Percentiles rank a stretch among this genome's conserved stretches.
phyloP scores from a whole-genome alignment of 2,329 filamentous ascomycete species.

The Arachnopeziza araneosa region DNA sequence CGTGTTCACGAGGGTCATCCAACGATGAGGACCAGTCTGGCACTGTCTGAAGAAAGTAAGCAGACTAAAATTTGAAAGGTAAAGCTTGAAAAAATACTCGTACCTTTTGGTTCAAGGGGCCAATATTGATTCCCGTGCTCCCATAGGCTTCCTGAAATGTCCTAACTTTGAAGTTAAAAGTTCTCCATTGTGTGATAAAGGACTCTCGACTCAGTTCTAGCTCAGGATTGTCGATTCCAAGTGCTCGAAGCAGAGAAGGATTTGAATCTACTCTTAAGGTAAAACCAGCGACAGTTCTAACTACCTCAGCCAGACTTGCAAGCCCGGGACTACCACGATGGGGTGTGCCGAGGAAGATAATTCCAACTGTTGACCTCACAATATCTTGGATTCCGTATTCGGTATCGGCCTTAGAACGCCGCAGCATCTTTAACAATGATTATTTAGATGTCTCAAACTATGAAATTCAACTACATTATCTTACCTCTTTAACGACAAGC shows the following conservation, averaged over 20 bases:
- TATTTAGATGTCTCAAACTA: background rate
- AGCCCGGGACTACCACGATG: background rate
- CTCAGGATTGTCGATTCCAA: background rate
- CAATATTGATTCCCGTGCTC: background rate
- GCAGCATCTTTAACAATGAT: background rate
- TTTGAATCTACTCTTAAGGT: background rate
- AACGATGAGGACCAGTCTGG: background rate
- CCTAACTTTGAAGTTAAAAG: background rate
- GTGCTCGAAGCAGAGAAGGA: background rate
- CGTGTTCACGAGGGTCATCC: background rate
- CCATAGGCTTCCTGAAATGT: background rate
- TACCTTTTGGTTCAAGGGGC: background rate
- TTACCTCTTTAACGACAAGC: conserved; percentile 33
- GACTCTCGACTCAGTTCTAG: background rate
- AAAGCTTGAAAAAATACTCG: background rate
- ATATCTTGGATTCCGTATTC: background rate
- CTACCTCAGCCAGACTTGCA: background rate
- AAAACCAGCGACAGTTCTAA: background rate
- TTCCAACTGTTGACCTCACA: background rate
- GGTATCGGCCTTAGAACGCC: background rate
- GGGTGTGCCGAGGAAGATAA: background rate
- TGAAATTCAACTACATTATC: background rate
- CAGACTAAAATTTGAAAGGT: background rate
- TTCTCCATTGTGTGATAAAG: background rate
- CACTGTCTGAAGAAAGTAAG: background rate